These are phyloP conservation scores for Deuterostichococcus epilithicus DNA, from an alignment of 139 green algal species.

Conservation along the genomic window DNA sequence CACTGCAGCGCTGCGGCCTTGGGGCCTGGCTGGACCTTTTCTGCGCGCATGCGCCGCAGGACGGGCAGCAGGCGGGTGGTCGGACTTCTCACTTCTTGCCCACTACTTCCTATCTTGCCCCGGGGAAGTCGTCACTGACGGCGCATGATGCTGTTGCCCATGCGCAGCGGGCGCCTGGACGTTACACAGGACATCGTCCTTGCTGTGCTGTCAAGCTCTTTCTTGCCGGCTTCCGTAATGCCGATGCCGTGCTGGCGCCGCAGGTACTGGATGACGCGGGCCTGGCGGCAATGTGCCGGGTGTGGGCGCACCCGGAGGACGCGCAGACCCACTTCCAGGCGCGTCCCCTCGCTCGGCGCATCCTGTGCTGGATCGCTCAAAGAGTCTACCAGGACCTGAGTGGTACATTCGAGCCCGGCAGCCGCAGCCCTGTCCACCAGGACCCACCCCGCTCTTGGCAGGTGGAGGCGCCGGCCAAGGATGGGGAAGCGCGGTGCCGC, in stretches of 20 bases:
- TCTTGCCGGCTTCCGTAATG: constrained; percentile 7
- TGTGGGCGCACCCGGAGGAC: constrained; percentile 57
- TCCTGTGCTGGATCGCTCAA: too few relatives aligned
- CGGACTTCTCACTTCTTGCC: not conserved
- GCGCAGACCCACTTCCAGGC: constrained; percentile 31
- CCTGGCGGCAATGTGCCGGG: constrained; percentile 46
- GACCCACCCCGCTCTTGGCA: not conserved
- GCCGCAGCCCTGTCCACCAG: constrained; percentile 3
- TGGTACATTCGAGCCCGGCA: not conserved
- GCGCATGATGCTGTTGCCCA: too few relatives aligned
- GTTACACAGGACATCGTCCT: not conserved
- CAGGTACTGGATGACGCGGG: constrained; percentile 27
- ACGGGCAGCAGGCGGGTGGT: not conserved
- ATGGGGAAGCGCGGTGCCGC: not conserved
- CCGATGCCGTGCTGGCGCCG: not conserved
- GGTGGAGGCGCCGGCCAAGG: not conserved
- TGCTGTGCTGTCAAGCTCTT: not conserved
- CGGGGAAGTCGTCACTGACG: too few relatives aligned
- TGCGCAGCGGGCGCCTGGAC: not conserved
- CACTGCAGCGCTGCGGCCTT: constrained; percentile 17
- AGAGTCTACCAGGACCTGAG: too few relatives aligned
- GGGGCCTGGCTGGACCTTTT: constrained; percentile 22
- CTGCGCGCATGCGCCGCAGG: constrained; percentile 14
- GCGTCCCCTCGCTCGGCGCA: too few relatives aligned
- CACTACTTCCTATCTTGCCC: not conserved